phyloP scores from a whole-genome alignment of 345 rosid genomes.

The Populus deltoides region DNA sequence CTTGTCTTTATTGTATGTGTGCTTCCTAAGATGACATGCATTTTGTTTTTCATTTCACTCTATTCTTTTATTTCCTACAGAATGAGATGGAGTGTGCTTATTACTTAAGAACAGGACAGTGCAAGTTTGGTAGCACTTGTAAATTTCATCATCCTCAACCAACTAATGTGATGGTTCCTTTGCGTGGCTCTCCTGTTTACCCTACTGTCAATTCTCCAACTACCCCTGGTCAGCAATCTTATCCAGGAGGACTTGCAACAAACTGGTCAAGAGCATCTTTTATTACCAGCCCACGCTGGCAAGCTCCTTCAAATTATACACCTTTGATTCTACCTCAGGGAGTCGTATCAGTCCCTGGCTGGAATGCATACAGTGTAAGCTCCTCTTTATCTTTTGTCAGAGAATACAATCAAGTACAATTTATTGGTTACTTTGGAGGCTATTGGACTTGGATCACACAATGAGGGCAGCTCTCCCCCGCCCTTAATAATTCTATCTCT shows the following conservation, averaged over 20 bases:
- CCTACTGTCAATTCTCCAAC: constrained; percentile 74
- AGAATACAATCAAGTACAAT: background rate
- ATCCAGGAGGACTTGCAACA: constrained; percentile 52
- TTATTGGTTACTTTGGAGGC: background rate
- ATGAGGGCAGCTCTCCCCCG: background rate
- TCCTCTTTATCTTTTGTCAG: constrained; percentile 8
- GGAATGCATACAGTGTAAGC: constrained; percentile 87
- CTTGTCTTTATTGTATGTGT: background rate
- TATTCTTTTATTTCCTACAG: constrained; percentile 40
- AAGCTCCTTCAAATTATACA: constrained; percentile 79
- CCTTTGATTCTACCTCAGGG: constrained; percentile 88
- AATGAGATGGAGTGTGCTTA: constrained; percentile 87
- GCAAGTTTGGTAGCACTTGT: constrained; percentile 93
- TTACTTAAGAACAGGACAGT: constrained; percentile 92
- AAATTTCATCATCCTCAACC: constrained; percentile 97
- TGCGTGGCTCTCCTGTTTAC: constrained; percentile 72
- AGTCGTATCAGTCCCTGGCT: constrained; percentile 82
- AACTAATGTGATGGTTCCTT: constrained; percentile 71
- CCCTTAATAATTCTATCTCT: background rate
- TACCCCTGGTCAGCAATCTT: constrained; percentile 67
- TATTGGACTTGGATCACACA: background rate
- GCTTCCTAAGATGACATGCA: background rate
- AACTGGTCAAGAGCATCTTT: constrained; percentile 90
- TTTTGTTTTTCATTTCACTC: background rate
- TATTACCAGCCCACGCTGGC: constrained; percentile 94